A percentile compares a stretch with the other conserved stretches of the same genome.
Conservation (phyloP, 2,329 filamentous ascomycete species). For the Aotearoamyces nothofagi region DNA sequence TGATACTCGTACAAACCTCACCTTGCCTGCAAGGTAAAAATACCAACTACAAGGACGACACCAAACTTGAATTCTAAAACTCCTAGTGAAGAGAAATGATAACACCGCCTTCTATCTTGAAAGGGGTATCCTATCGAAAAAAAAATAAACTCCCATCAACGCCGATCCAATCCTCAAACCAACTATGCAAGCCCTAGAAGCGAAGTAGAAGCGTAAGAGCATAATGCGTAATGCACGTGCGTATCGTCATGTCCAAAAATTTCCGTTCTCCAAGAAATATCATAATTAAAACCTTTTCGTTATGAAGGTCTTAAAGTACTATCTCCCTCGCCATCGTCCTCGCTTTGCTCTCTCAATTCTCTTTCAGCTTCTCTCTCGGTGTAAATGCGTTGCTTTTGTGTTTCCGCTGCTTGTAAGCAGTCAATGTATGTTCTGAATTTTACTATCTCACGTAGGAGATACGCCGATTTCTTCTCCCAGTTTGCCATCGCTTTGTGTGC, state of each 20-base stretch:
- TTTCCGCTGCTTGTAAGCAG: conserved; percentile 56
- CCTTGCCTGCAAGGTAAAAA: too few species aligned
- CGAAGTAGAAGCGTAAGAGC: not conserved
- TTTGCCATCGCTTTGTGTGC: conserved; percentile 77
- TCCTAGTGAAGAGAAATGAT: not conserved
- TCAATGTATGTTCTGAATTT: conserved; percentile 96
- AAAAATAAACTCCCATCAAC: too few species aligned
- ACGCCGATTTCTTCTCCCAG: conserved; percentile 92
- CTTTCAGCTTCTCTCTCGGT: conserved; percentile 31
- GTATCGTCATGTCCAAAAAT: too few species aligned
- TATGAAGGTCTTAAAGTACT: not conserved
- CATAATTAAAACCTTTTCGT: not conserved
- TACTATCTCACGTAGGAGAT: conserved; percentile 83
- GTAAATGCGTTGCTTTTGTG: conserved; percentile 54
- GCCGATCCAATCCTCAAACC: too few species aligned
- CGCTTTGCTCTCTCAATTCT: conserved; percentile 7
- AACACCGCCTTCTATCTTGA: not conserved
- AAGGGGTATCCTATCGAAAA: not conserved
- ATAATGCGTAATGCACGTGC: not conserved
- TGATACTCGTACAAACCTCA: too few species aligned
- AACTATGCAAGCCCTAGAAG: too few species aligned
- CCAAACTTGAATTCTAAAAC: not conserved
- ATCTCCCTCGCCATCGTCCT: conserved; percentile 9
- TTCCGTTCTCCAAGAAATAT: too few species aligned
- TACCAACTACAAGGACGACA: not conserved